phyloP scores from a whole-genome alignment of 768 basidiomycete genomes.

The Suillus subalutaceus region DNA sequence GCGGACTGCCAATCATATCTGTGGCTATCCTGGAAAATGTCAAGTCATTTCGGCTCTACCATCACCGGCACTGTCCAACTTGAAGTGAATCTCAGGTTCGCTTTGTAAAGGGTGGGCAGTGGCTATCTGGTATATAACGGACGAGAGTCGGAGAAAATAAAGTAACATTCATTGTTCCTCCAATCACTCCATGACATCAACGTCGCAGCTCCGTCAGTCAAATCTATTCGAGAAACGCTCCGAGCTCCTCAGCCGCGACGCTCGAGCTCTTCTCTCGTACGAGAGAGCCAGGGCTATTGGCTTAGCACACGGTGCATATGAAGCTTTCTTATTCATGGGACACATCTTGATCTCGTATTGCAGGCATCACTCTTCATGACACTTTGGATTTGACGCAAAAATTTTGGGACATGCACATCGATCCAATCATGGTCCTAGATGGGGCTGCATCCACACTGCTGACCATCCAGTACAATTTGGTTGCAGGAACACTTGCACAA shows the following conservation, averaged over 20 bases:
- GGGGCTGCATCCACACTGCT: slow-evolving; percentile 35
- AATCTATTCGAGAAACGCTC: not conserved
- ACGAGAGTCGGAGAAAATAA: not conserved
- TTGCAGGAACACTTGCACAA: slow-evolving; percentile 38
- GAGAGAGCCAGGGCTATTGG: slow-evolving; percentile 1
- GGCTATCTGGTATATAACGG: not conserved
- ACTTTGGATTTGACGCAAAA: slow-evolving; percentile 32
- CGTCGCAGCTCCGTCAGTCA: not conserved
- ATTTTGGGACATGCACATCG: slow-evolving; percentile 41
- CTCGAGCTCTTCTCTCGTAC: not conserved
- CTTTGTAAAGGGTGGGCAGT: no score
- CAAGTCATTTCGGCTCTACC: no score
- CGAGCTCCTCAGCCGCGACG: not conserved
- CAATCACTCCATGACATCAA: not conserved
- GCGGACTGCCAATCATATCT: no score
- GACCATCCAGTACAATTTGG: slow-evolving; percentile 43
- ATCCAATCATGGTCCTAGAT: slow-evolving; percentile 35
- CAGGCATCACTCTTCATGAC: slow-evolving; percentile 37
- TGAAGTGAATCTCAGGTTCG: no score
- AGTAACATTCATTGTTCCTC: not conserved
- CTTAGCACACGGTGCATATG: not conserved
- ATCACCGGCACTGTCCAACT: no score
- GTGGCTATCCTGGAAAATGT: no score
- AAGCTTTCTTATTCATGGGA: no score
- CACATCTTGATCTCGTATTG: not conserved